Evolutionary conservation across 2,329 filamentous ascomycete genomes (phyloP).

Genomic region (Cladophialophora yegresii): DNA sequence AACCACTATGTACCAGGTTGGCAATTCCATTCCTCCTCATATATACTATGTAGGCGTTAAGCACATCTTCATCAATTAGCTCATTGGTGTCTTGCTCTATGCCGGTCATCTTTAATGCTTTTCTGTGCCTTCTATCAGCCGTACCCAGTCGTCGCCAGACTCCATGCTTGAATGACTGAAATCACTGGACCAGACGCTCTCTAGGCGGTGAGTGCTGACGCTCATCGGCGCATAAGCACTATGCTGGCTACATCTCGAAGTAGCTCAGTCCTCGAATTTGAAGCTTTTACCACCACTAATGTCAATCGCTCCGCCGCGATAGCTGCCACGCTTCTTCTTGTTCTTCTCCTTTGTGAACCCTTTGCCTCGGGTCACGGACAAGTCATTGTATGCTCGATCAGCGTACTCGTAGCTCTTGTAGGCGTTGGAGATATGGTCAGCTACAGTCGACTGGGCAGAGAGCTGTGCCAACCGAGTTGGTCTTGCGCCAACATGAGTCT

Average conservation of each 20-base stretch:
- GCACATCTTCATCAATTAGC: not conserved
- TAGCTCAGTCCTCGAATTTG: conserved; percentile 82
- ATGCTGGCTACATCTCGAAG: not conserved
- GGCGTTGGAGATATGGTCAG: conserved; percentile 72
- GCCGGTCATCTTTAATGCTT: conserved; percentile 6
- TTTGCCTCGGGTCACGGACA: conserved; percentile 90
- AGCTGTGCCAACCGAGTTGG: conserved; percentile 76
- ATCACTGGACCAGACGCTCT: not conserved
- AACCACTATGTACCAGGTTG: no score
- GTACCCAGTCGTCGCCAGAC: not conserved
- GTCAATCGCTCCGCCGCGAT: conserved; percentile 86
- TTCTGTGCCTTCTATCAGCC: conserved; percentile 1
- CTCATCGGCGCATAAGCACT: not conserved
- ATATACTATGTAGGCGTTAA: not conserved
- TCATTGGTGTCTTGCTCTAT: not conserved
- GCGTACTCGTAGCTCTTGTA: conserved; percentile 87
- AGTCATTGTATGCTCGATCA: conserved; percentile 79
- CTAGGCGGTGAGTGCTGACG: not conserved
- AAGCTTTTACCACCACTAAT: conserved; percentile 78
- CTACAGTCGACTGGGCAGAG: conserved; percentile 68
- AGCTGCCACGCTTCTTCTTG: conserved; percentile 91
- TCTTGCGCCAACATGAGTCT: conserved; percentile 55
- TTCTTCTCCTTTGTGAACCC: conserved; percentile 99
- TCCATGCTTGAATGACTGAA: conserved; percentile 41
- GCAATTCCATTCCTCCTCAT: no score